Evolutionary conservation across 352 stramenopile species (phyloP).

Genomic region (Phytophthora crassamura): DNA sequence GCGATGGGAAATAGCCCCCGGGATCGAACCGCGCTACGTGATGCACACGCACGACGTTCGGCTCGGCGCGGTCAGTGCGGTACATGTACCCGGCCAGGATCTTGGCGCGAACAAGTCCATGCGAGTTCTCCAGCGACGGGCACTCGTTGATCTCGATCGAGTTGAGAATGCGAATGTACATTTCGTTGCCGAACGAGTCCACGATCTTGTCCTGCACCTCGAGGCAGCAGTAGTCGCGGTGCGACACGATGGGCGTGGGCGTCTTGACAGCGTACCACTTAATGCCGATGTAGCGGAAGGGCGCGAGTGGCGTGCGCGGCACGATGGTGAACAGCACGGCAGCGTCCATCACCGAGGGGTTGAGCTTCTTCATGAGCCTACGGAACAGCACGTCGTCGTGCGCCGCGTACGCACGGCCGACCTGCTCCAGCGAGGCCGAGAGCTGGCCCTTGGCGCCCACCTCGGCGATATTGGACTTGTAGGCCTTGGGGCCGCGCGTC

Average conservation of each 20-base stretch:
- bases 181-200: slow-evolving; percentile 84
- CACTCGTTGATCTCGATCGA: slow-evolving; percentile 86
- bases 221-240: slow-evolving; percentile 88
- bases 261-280: slow-evolving; percentile 90
- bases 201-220: slow-evolving; percentile 89
- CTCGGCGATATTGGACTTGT: slow-evolving; percentile 85
- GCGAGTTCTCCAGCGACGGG: slow-evolving; percentile 84
- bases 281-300: slow-evolving; percentile 87
- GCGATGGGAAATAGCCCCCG: slow-evolving; percentile 77
- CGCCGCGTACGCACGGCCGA: slow-evolving; percentile 77
- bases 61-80: slow-evolving; percentile 73
- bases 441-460: slow-evolving; percentile 77
- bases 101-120: slow-evolving; percentile 86
- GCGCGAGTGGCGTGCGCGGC: slow-evolving; percentile 68
- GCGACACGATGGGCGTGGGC: slow-evolving; percentile 78
- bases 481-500: slow-evolving; percentile 54
- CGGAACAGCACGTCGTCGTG: slow-evolving; percentile 82
- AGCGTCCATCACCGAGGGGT: slow-evolving; percentile 74
- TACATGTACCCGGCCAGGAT: slow-evolving; percentile 84
- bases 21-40: slow-evolving; percentile 83
- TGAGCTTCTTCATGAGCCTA: slow-evolving; percentile 86
- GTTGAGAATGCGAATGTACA: slow-evolving; percentile 83
- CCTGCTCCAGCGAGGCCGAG: slow-evolving; percentile 73
- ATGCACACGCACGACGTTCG: slow-evolving; percentile 73
- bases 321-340: slow-evolving; percentile 84